Evolutionary conservation across 1,139 yeast genomes (phyloP).

Genomic region (Suhomyces bokatorum): DNA sequence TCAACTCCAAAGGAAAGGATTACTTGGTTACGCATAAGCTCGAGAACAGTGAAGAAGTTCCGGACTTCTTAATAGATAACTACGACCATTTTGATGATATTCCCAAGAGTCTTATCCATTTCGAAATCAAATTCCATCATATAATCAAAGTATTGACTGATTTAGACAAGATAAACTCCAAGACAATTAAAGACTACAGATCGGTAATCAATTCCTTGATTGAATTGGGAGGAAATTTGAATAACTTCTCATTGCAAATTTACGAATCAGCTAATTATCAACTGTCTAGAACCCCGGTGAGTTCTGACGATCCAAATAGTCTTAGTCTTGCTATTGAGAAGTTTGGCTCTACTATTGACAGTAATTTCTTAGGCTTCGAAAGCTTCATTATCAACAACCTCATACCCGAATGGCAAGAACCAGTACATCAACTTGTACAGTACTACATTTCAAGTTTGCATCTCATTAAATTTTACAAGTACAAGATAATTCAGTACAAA

Average conservation of each 20-base stretch:
- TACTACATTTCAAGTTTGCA: constrained; percentile 41
- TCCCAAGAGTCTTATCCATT: constrained; percentile 36
- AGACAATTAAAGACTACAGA: constrained; percentile 33
- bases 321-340: constrained; percentile 42
- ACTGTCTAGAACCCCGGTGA: constrained; percentile 8
- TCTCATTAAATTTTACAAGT: constrained; percentile 46
- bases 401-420: constrained; percentile 50
- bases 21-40: constrained; percentile 12
- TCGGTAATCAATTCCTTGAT: constrained; percentile 34
- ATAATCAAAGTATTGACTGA: constrained; percentile 35
- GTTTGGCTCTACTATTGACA: constrained; percentile 49
- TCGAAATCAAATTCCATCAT: constrained; percentile 38
- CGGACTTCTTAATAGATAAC: constrained; percentile 9
- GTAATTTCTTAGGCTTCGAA: constrained; percentile 43
- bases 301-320: constrained; percentile 19
- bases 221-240: constrained; percentile 49
- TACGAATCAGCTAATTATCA: constrained; percentile 28
- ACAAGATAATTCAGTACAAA: constrained; percentile 46
- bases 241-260: constrained; percentile 48
- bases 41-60: constrained; percentile 9
- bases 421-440: constrained; percentile 43
- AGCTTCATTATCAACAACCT: constrained; percentile 36
- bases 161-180: constrained; percentile 36
- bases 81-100: constrained; percentile 26
- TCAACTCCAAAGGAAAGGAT: constrained; percentile 29